Conservation (phyloP, 1,284 basidiomycete species). For the Cerrena zonata region DNA sequence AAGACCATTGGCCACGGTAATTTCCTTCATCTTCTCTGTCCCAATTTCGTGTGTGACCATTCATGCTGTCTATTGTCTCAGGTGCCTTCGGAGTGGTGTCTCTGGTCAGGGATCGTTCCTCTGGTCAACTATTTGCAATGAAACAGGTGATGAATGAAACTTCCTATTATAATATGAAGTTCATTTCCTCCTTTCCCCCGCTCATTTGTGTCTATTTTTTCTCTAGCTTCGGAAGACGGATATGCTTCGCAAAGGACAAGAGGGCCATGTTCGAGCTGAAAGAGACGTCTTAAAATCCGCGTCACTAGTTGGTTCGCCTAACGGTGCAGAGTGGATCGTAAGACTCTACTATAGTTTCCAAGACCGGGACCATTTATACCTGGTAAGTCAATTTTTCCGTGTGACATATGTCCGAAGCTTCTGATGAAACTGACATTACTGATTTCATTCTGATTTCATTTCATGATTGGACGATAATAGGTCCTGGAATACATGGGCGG, state of each 20-base stretch:
- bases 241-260: slow-evolving; percentile 97
- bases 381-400: slow-evolving; percentile 52
- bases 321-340: slow-evolving; percentile 87
- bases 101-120: slow-evolving; percentile 77
- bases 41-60: slow-evolving; percentile 15
- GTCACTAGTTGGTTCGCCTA: slow-evolving; percentile 62
- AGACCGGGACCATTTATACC: slow-evolving; percentile 87
- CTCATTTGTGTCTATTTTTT: slow-evolving; percentile 12
- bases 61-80: slow-evolving; percentile 24
- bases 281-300: slow-evolving; percentile 83
- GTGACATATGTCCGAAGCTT: background rate
- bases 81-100: slow-evolving; percentile 95
- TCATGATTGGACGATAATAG: too few relatives aligned
- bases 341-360: slow-evolving; percentile 88
- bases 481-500: slow-evolving; percentile 92
- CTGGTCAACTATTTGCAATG: slow-evolving; percentile 87
- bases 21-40: slow-evolving; percentile 19
- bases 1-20: slow-evolving; percentile 93
- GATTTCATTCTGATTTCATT: slow-evolving; percentile 52
- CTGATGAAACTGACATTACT: slow-evolving; percentile 35
- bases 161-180: slow-evolving; percentile 17
- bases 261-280: slow-evolving; percentile 90
- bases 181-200: slow-evolving; percentile 19
- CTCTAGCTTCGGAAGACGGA: slow-evolving; percentile 84
- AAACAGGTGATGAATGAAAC: slow-evolving; percentile 67